Evolutionary conservation across 192 early-diverging fungal species (phyloP), one percentile per base, ranked within the genome.

Genomic region (Neocallimastix lanati): DNA sequence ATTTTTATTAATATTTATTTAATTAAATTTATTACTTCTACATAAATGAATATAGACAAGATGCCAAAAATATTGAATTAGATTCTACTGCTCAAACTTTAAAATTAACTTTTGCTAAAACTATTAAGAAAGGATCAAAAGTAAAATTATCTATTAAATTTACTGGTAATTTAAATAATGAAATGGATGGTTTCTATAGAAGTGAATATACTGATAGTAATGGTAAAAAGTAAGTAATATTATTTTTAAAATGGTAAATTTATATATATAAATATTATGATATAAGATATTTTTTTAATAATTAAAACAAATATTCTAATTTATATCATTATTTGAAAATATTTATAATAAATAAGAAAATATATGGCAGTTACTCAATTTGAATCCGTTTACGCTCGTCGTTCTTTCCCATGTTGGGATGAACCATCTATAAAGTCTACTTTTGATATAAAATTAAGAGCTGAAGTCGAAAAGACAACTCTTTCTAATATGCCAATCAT

Each of bases 121-220:
- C 37, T 5, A 82, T 91, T 78, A 81, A 86, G 36, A 84, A 82
- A 29, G 86, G 86, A 28, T 79, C 86, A 40, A 84, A 78, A 16
- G 88, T 83, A n/a, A 77, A 82, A 67, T 80, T 91, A 14, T 67
- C 76, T 76, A 38, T 84, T 76, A 84, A 87, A 78, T 90, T 90
- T 83, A 83, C 84, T 67, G 91, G 92, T 80, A 82, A 88, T 29
- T 84, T 92, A 58, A 94, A 94, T 82, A 90, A 98, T 84, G 88
- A 93, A 82, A 95, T 99, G 95, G 88, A 88, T 50, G 96, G 97
- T 1, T 99, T 99, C 84, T 99, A 99, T 87, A 91, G 95, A 76
- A 91, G 90, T 78, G 87, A 87, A 29, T 97, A 92, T 84, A 85
- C 85, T 76, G 87, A 90, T 80, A 83, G 82, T 14, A 82, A 85